Evolutionary conservation across 2,329 filamentous ascomycete species (phyloP).

Genomic region (Colletotrichum eleusines): DNA sequence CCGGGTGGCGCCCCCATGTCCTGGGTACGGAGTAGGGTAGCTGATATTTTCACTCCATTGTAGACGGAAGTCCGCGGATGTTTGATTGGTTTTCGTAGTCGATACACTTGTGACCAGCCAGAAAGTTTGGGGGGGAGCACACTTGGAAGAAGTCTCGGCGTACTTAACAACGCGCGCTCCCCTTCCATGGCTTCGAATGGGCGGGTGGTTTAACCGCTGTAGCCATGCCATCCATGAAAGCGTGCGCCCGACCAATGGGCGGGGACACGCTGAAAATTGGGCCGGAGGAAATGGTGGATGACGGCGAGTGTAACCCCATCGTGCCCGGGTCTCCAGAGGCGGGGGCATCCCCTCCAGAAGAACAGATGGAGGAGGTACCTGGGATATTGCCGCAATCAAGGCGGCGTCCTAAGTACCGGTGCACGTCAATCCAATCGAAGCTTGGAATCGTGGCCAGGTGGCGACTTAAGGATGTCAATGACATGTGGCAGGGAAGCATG

Average conservation of each 20-base stretch:
- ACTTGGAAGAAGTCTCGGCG: conserved; percentile 17
- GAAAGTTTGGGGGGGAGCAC: too few relatives aligned
- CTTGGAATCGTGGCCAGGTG: conserved; percentile 7
- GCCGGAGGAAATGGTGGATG: conserved; percentile 11
- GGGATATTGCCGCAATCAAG: background rate
- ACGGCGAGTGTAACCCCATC: conserved; percentile 36
- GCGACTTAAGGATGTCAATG: conserved; percentile 1
- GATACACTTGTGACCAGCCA: conserved; percentile 18
- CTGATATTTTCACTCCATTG: background rate
- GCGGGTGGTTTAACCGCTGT: conserved; percentile 26
- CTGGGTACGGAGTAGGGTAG: background rate
- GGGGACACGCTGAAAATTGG: conserved; percentile 21
- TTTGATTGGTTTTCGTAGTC: background rate
- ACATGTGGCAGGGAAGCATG: conserved; percentile 3
- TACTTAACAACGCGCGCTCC: background rate
- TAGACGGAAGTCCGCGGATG: background rate
- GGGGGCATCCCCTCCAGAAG: too few relatives aligned
- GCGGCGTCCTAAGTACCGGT: background rate
- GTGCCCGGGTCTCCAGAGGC: background rate
- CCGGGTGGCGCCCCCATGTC: conserved; percentile 4
- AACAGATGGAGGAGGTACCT: conserved; percentile 3
- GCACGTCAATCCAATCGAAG: conserved; percentile 8
- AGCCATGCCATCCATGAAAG: conserved; percentile 22
- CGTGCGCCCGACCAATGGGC: background rate
- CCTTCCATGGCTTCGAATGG: background rate